These are phyloP conservation scores for Pseudogymnoascus sp. DNA, from an alignment of 2,329 filamentous ascomycete genomes.

Conservation along the genomic window DNA sequence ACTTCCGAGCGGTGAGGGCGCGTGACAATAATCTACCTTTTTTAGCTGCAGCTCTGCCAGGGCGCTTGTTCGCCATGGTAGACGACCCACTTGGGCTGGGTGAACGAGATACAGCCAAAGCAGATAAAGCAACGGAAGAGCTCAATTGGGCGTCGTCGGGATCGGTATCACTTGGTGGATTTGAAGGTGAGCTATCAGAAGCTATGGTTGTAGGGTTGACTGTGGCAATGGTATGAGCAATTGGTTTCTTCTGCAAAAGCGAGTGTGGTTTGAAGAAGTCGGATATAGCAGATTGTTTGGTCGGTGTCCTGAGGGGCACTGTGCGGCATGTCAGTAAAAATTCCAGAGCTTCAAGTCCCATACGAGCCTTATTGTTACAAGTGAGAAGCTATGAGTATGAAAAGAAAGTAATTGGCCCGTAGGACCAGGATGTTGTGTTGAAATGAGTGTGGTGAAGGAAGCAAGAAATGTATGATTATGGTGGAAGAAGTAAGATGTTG, in stretches of 20 bases:
- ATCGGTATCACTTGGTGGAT: not conserved
- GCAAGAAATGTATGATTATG: not conserved
- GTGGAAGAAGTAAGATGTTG: not conserved
- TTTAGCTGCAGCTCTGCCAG: not conserved
- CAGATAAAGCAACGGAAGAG: not conserved
- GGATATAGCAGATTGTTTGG: not conserved
- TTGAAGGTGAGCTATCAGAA: not conserved
- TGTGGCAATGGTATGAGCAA: not conserved
- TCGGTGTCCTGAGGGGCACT: not conserved
- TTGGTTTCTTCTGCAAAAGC: not conserved
- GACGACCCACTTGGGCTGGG: conserved; percentile 3
- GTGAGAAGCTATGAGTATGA: not conserved
- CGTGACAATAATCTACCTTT: conserved; percentile 3
- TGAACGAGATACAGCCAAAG: not conserved
- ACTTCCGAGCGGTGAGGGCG: not conserved
- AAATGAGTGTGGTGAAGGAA: not conserved
- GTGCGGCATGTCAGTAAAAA: not conserved
- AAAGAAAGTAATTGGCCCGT: not conserved
- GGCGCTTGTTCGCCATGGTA: not conserved
- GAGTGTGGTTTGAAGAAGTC: not conserved
- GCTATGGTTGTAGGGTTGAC: not conserved
- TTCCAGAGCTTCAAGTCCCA: not conserved
- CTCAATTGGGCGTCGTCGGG: not conserved
- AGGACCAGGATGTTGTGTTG: not conserved
- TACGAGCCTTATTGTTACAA: not conserved